Evolutionary conservation across 1,284 basidiomycete species (phyloP).

Genomic region (Phlebopus sp.): DNA sequence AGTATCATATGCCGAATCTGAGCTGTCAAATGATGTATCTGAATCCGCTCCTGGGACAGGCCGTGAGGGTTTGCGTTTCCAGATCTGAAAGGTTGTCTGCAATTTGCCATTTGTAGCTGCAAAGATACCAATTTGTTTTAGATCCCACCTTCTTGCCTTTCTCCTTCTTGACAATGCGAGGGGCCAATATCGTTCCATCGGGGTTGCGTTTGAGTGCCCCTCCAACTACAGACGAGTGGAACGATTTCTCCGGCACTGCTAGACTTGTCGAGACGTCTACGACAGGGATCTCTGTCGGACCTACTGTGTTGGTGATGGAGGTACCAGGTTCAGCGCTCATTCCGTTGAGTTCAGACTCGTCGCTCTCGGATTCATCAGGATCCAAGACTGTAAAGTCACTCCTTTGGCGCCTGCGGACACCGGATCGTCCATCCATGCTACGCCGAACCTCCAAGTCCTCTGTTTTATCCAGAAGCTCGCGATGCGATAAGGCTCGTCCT

Average conservation of each 20-base stretch:
- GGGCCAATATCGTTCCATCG: slow-evolving; percentile 52
- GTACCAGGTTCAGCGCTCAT: slow-evolving; percentile 7
- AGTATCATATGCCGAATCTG: slow-evolving; percentile 64
- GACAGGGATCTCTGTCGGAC: slow-evolving; percentile 7
- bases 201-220: slow-evolving; percentile 56
- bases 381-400: slow-evolving; percentile 33
- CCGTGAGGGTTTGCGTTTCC: slow-evolving; percentile 34
- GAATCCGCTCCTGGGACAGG: slow-evolving; percentile 36
- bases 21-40: slow-evolving; percentile 72
- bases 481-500: slow-evolving; percentile 57
- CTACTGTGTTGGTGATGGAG: background rate
- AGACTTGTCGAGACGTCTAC: slow-evolving; percentile 18
- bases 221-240: slow-evolving; percentile 39
- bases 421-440: slow-evolving; percentile 45
- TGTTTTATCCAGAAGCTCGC: slow-evolving; percentile 51
- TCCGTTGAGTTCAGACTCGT: slow-evolving; percentile 29
- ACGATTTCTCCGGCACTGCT: slow-evolving; percentile 11
- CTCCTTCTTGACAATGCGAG: slow-evolving; percentile 44
- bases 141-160: slow-evolving; percentile 41
- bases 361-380: slow-evolving; percentile 34
- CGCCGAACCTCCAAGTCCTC: slow-evolving; percentile 63
- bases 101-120: slow-evolving; percentile 6
- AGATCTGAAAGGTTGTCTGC: slow-evolving; percentile 39
- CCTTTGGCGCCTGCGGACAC: slow-evolving; percentile 46
- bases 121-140: slow-evolving; percentile 1